Conservation (phyloP, 2,329 filamentous ascomycete species). For the Aurifilum marmelostoma region DNA sequence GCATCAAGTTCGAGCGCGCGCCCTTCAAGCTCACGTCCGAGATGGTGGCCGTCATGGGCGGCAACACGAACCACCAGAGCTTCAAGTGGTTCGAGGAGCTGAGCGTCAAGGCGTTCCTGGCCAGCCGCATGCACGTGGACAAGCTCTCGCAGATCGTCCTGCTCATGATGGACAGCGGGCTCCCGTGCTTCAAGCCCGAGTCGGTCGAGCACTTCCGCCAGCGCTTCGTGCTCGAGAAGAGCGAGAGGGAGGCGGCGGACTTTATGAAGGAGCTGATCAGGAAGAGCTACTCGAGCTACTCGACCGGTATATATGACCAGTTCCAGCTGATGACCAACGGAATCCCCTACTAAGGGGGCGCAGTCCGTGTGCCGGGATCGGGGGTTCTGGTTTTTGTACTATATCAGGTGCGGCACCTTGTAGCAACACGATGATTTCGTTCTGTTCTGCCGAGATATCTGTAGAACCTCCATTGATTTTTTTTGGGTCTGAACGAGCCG, state of each 20-base stretch:
- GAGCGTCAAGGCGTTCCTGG: conserved; percentile 92
- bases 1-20: conserved; percentile 95
- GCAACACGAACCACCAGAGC: conserved; percentile 77
- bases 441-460: too few relatives aligned
- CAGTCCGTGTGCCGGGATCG: background rate
- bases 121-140: conserved; percentile 81
- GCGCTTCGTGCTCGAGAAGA: conserved; percentile 89
- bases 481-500: too few relatives aligned
- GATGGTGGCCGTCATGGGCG: conserved; percentile 99
- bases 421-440: too few relatives aligned
- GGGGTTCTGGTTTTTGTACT: too few relatives aligned
- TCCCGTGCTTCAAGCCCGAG: conserved; percentile 98
- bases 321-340: conserved; percentile 97
- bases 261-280: conserved; percentile 89
- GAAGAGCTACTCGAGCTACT: conserved; percentile 88
- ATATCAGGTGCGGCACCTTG: background rate
- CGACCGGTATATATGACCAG: conserved; percentile 94
- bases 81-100: conserved; percentile 98
- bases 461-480: too few relatives aligned
- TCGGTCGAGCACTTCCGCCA: conserved; percentile 91
- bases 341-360: conserved; percentile 75
- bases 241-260: conserved; percentile 88
- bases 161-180: conserved; percentile 92
- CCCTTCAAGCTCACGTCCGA: conserved; percentile 97
- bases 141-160: conserved; percentile 89